A percentile compares a stretch with the other conserved stretches of the same genome.
Evolutionary conservation across 2,329 filamentous ascomycete genomes (phyloP).

Genomic region (Pseudomassariella vexata): DNA sequence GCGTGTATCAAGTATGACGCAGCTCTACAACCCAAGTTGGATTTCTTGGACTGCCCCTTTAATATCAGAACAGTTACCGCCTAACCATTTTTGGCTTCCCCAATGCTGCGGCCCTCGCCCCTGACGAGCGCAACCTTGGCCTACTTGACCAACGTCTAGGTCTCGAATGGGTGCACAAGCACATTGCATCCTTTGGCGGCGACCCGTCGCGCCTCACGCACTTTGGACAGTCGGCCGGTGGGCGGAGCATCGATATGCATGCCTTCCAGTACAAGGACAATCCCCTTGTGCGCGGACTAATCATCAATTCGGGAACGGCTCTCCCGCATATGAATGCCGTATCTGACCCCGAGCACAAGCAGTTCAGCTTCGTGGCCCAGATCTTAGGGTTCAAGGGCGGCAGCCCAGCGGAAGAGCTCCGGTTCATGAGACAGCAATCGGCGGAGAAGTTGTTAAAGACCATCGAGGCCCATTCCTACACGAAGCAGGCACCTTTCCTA

Average conservation of each 20-base stretch:
- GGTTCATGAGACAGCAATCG: too few species aligned
- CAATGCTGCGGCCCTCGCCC: conserved; percentile 28
- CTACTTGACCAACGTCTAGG: conserved; percentile 44
- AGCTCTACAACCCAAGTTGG: too few species aligned
- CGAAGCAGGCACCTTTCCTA: too few species aligned
- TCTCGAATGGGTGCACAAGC: conserved; percentile 49
- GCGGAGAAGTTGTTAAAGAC: too few species aligned
- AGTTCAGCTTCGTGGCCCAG: too few species aligned
- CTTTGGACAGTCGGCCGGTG: conserved; percentile 5
- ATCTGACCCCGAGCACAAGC: too few species aligned
- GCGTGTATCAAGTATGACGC: too few species aligned
- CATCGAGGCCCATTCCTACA: too few species aligned
- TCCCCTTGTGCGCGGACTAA: conserved; percentile 2
- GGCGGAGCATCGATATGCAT: conserved; percentile 2
- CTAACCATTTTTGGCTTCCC: conserved; percentile 6
- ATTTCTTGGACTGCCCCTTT: too few species aligned
- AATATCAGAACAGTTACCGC: neutral
- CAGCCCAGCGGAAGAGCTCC: too few species aligned
- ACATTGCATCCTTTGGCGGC: conserved; percentile 26
- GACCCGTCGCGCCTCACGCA: conserved; percentile 22
- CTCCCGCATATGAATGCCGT: too few species aligned
- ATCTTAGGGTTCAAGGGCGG: too few species aligned
- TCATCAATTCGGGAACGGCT: conserved; percentile 1
- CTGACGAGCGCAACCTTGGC: conserved; percentile 28
- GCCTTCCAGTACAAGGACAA: conserved; percentile 1